Evolutionary conservation across 225 moss, liverwort and hornwort species (phyloP).

Genomic region (Straminergon stramineum): DNA sequence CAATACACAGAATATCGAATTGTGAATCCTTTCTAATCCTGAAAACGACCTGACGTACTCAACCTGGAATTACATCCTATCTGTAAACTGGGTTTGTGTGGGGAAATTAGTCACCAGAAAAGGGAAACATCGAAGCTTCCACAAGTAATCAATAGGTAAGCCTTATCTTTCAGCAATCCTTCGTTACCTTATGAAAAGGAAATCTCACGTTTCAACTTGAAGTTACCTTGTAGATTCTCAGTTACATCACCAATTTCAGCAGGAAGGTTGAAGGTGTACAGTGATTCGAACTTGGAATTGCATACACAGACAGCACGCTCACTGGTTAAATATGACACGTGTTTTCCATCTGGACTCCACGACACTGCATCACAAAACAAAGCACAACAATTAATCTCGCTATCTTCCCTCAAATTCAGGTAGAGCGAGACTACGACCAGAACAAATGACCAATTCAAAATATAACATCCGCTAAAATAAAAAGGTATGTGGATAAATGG

Average conservation of each 20-base stretch:
- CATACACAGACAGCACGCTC: slow-evolving; percentile 43
- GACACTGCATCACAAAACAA: slow-evolving; percentile 43
- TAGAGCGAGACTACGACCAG: background rate
- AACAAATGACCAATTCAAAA: background rate
- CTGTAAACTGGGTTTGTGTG: background rate
- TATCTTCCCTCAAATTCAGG: background rate
- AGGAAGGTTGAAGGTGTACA: slow-evolving; percentile 54
- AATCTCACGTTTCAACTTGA: background rate
- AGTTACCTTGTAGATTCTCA: slow-evolving; percentile 51
- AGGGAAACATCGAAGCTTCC: background rate
- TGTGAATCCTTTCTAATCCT: background rate
- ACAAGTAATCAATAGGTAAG: background rate
- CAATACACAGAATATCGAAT: background rate
- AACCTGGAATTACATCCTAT: background rate
- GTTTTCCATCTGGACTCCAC: slow-evolving; percentile 89
- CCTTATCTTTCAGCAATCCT: background rate
- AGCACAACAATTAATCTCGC: slow-evolving; percentile 4
- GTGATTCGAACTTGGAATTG: slow-evolving; percentile 39
- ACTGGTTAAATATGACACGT: slow-evolving; percentile 51
- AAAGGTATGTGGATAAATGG: background rate
- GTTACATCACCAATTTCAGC: slow-evolving; percentile 42
- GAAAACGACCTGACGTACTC: background rate
- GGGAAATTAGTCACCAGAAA: background rate
- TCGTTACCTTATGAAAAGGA: background rate
- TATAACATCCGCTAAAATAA: background rate